These are phyloP conservation scores for Platanus orientalis DNA, from an alignment of 164 flowering plant species.

Conservation along the genomic window DNA sequence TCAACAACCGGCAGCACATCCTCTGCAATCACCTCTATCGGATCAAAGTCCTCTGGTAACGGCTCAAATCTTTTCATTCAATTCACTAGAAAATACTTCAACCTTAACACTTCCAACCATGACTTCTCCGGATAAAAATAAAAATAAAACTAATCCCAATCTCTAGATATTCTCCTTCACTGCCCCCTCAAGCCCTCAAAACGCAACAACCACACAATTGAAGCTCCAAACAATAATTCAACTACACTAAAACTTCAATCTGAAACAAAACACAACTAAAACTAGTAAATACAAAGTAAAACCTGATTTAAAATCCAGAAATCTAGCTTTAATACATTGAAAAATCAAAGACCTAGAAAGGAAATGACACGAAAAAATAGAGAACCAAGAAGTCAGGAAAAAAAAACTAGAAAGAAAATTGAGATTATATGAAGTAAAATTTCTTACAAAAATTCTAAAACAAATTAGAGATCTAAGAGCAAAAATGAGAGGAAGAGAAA, in stretches of 20 bases:
- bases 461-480: too few species aligned
- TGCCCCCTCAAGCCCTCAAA: not conserved
- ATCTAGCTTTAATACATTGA: too few species aligned
- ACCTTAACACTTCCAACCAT: conserved; percentile 28
- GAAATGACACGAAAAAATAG: too few species aligned
- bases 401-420: too few species aligned
- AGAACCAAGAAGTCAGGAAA: too few species aligned
- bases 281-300: too few species aligned
- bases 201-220: not conserved
- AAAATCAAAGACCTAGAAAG: too few species aligned
- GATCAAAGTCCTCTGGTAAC: conserved; percentile 41
- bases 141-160: not conserved
- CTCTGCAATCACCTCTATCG: conserved; percentile 35
- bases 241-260: not conserved
- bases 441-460: too few species aligned
- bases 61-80: conserved; percentile 21
- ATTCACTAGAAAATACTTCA: not conserved
- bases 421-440: too few species aligned
- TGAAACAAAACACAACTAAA: not conserved
- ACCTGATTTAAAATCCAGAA: too few species aligned
- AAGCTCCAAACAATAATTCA: not conserved
- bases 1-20: conserved; percentile 33
- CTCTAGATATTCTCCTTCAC: not conserved
- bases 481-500: too few species aligned
- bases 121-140: not conserved